Base-by-base conservation (phyloP, 306 rosid species). In the Begonia loranthoides region DNA sequence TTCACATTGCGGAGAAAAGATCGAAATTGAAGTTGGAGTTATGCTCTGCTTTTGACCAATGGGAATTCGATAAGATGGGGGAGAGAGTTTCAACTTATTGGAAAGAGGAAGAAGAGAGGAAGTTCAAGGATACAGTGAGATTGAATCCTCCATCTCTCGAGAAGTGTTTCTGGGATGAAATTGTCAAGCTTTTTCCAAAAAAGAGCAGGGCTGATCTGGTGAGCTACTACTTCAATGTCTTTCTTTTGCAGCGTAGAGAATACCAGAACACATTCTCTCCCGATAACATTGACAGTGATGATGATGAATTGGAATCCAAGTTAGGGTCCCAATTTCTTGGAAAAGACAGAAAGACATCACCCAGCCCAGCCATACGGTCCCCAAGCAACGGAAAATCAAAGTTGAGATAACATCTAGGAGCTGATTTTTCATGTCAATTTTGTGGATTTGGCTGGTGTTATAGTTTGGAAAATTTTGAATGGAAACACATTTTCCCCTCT, bases 211-310 rank as follows among this genome's bases (percentile, higher is more conserved):
- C 13, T 59, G 70, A 79, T 52, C 69, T 90, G 49, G 76, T 90
- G 48, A 78, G 87, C 83, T 90, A 85, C 80, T 90, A 85, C 75
- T 85, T 70, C 60, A 90, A 90, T 44, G 95, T 90, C 66, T 85
- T 57, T 57, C 71, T 82, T 50, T 66, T 82, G 80, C 85, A 65
- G 13, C 94, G 82, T 40, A 74, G 80, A 78, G 86, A 69, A 59
- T 52, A 76, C 57, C 97, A 90, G 63, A 90, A 74, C 62, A 72
- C 95, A 72, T 73, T 68, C 55, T 72, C 87, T 57, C 94, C 86
- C 4, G 45, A 56, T 50, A 24, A 66, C 24, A 72, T 78, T 63
- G 71, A 75, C 55, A 90, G 97, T 22, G 95, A 90, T 36, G 87
- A 89, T 33, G 93, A 79, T 5, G 77, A 76, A 51, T 56, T 57